These are phyloP conservation scores for Yamadazyma taylorii DNA, from an alignment of 1,139 yeast species.

Conservation along the genomic window DNA sequence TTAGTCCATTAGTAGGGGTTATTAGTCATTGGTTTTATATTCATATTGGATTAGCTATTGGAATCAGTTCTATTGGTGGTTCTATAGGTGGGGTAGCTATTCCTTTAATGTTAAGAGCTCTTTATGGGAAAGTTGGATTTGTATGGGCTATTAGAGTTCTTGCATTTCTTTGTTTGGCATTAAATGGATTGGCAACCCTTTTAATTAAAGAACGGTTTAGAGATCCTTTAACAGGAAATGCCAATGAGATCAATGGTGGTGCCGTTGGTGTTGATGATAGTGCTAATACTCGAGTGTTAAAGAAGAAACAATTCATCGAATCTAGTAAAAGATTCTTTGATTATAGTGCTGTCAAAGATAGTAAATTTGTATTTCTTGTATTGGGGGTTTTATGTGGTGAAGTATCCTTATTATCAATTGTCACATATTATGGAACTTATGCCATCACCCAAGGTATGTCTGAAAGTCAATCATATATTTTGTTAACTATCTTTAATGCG, in stretches of 20 bases:
- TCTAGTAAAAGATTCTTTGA: constrained; percentile 22
- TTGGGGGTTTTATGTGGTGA: constrained; percentile 52
- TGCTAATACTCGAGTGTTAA: too few relatives aligned
- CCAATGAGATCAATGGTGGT: too few relatives aligned
- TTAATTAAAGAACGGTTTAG: constrained; percentile 50
- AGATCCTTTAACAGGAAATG: not conserved
- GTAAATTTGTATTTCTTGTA: constrained; percentile 25
- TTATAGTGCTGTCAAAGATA: constrained; percentile 24
- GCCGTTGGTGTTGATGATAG: too few relatives aligned
- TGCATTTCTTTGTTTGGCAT: constrained; percentile 47
- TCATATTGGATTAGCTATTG: constrained; percentile 55
- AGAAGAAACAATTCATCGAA: constrained; percentile 2
- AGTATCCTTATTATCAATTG: constrained; percentile 51
- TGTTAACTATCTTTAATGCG: constrained; percentile 42
- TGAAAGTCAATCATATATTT: constrained; percentile 35
- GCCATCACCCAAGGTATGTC: constrained; percentile 41
- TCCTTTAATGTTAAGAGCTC: constrained; percentile 56
- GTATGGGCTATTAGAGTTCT: constrained; percentile 62
- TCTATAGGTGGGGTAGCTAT: constrained; percentile 62
- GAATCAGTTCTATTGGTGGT: constrained; percentile 63
- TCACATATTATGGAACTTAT: constrained; percentile 46
- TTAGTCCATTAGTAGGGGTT: constrained; percentile 57
- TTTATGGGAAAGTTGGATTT: constrained; percentile 55
- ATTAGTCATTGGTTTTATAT: constrained; percentile 59
- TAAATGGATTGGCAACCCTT: constrained; percentile 38